phyloP scores from a whole-genome alignment of 306 rosid species.

The Neltuma alba region DNA sequence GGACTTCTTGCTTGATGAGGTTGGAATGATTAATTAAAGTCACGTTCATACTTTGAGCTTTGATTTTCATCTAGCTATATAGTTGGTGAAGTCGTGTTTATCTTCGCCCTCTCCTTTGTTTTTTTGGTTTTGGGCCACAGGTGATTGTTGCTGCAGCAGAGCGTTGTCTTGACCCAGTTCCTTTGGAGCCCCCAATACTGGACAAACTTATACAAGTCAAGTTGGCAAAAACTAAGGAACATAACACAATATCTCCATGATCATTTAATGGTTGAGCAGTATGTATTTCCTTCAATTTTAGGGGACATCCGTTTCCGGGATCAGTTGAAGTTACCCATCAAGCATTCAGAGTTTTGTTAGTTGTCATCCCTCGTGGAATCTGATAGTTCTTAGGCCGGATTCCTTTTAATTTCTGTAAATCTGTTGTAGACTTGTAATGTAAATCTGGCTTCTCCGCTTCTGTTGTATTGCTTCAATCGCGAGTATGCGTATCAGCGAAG shows the following conservation, averaged over 20 bases:
- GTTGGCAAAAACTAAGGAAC: slow-evolving; percentile 58
- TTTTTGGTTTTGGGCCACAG: slow-evolving; percentile 46
- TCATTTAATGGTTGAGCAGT: slow-evolving; percentile 1
- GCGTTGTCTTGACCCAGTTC: slow-evolving; percentile 89
- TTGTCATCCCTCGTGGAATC: neutral
- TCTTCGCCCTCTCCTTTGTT: neutral
- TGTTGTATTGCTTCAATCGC: too few species aligned
- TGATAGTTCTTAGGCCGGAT: neutral
- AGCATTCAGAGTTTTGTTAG: neutral
- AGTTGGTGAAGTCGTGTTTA: neutral
- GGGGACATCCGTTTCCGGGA: neutral
- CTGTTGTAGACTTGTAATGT: neutral
- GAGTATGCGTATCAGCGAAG: too few species aligned
- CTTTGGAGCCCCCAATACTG: slow-evolving; percentile 79
- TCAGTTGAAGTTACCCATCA: slow-evolving; percentile 1
- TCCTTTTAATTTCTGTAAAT: neutral
- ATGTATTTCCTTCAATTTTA: neutral
- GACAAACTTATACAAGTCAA: slow-evolving; percentile 85
- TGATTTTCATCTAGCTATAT: slow-evolving; percentile 5
- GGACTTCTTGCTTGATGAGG: slow-evolving; percentile 96
- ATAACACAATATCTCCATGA: slow-evolving; percentile 43
- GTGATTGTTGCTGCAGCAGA: slow-evolving; percentile 84
- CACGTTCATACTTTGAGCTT: neutral
- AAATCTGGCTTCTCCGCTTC: neutral
- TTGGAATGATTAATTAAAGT: slow-evolving; percentile 29